Conservation (phyloP, 1,284 basidiomycete genomes). For the Mycena sp. region DNA sequence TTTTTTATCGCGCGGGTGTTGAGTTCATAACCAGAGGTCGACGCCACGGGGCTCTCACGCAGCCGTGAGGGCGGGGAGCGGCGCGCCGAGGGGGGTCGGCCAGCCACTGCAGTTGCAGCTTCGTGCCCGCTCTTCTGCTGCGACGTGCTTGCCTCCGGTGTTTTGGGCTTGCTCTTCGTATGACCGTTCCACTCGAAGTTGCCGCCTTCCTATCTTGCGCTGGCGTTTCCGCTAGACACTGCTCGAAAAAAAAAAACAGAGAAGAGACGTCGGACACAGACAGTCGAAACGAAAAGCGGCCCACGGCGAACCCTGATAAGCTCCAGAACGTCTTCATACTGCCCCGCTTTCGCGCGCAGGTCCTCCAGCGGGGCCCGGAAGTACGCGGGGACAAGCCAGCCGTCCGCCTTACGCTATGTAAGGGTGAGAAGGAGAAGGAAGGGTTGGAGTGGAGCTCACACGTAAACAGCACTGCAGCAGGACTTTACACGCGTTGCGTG, state of each 20-base stretch:
- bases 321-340: slow-evolving; percentile 52
- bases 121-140: slow-evolving; percentile 11
- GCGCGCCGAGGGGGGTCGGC: slow-evolving; percentile 1
- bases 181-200: no score
- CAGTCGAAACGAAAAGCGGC: slow-evolving; percentile 53
- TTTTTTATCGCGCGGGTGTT: slow-evolving; percentile 22
- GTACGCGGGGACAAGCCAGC: slow-evolving; percentile 56
- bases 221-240: slow-evolving; percentile 61
- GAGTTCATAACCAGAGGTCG: slow-evolving; percentile 21
- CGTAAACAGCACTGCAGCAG: slow-evolving; percentile 55
- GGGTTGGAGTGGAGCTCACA: slow-evolving; percentile 47
- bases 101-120: background rate
- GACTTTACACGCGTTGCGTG: slow-evolving; percentile 49
- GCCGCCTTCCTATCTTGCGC: slow-evolving; percentile 37
- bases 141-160: slow-evolving; percentile 1
- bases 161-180: background rate
- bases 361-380: slow-evolving; percentile 52
- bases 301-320: slow-evolving; percentile 75
- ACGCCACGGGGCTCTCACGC: slow-evolving; percentile 13
- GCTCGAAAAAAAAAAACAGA: slow-evolving; percentile 59
- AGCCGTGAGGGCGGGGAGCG: background rate
- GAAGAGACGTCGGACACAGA: slow-evolving; percentile 57
- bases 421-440: slow-evolving; percentile 17
- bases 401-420: slow-evolving; percentile 55
- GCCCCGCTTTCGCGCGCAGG: slow-evolving; percentile 45